A percentile compares a stretch with the other conserved stretches of the same genome.
Evolutionary conservation across 202 grass and related monocot species (phyloP).

Genomic region (Zoysia matrella): DNA sequence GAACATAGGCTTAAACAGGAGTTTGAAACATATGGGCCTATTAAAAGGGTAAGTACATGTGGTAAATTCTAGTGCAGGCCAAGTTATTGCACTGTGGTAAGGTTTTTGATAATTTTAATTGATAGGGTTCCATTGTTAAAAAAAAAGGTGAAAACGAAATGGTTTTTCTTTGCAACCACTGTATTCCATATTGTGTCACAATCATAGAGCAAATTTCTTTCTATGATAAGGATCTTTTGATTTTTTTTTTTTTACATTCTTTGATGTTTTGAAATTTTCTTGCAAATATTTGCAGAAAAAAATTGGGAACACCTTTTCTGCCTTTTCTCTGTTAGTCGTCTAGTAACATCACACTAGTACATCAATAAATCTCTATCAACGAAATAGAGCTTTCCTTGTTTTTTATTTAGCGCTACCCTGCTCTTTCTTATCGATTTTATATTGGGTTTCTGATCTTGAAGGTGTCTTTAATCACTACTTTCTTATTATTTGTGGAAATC

Average conservation of each 20-base stretch:
- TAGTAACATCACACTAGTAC: background rate
- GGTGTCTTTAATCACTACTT: background rate
- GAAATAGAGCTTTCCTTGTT: no score
- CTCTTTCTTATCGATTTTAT: background rate
- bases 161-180: background rate
- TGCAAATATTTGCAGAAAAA: background rate
- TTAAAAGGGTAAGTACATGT: slow-evolving; percentile 91
- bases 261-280: slow-evolving; percentile 4
- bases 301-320: background rate
- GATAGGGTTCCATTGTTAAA: slow-evolving; percentile 14
- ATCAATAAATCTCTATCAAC: no score
- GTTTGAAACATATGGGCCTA: slow-evolving; percentile 91
- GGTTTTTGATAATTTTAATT: slow-evolving; percentile 52
- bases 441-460: background rate
- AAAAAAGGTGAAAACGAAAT: slow-evolving; percentile 12
- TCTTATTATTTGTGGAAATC: background rate
- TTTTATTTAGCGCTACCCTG: background rate
- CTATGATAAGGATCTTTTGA: background rate
- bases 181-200: background rate
- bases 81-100: slow-evolving; percentile 72
- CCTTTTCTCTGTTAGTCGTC: background rate
- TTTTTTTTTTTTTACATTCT: background rate
- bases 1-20: slow-evolving; percentile 78
- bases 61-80: slow-evolving; percentile 56
- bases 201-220: background rate